These are phyloP conservation scores for Ceratobasidium sp. DNA, from an alignment of 1,284 basidiomycete species.

Conservation along the genomic window DNA sequence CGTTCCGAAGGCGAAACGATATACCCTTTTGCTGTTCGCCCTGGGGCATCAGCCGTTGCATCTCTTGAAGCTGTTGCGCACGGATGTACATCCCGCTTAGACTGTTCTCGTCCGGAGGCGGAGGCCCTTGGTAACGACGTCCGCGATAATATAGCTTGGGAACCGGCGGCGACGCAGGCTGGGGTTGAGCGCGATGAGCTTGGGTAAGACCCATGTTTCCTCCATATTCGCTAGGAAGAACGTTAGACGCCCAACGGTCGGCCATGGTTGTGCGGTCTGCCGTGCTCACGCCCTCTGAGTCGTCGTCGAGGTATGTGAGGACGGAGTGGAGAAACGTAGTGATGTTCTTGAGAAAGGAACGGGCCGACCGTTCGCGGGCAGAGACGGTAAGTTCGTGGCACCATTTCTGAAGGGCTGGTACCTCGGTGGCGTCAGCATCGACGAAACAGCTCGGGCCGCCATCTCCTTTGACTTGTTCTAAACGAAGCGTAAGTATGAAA, in stretches of 20 bases:
- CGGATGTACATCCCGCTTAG: slow-evolving; percentile 23
- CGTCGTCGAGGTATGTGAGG: slow-evolving; percentile 63
- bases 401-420: slow-evolving; percentile 72
- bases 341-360: slow-evolving; percentile 65
- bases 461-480: slow-evolving; percentile 69
- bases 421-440: slow-evolving; percentile 67
- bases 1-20: slow-evolving; percentile 64
- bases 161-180: background rate
- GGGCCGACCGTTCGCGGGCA: slow-evolving; percentile 69
- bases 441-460: slow-evolving; percentile 71
- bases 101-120: slow-evolving; percentile 20
- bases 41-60: background rate
- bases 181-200: slow-evolving; percentile 1
- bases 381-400: slow-evolving; percentile 69
- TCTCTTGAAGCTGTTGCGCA: background rate
- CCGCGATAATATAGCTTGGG: background rate
- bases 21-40: slow-evolving; percentile 57
- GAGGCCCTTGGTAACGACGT: background rate
- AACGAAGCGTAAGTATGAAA: slow-evolving; percentile 52
- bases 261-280: slow-evolving; percentile 66
- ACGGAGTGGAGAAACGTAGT: slow-evolving; percentile 66
- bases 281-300: slow-evolving; percentile 66
- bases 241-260: slow-evolving; percentile 67
- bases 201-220: slow-evolving; percentile 6
- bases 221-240: slow-evolving; percentile 21